phyloP scores from a whole-genome alignment of 345 rosid species.

The Zanthoxylum bungeanum region DNA sequence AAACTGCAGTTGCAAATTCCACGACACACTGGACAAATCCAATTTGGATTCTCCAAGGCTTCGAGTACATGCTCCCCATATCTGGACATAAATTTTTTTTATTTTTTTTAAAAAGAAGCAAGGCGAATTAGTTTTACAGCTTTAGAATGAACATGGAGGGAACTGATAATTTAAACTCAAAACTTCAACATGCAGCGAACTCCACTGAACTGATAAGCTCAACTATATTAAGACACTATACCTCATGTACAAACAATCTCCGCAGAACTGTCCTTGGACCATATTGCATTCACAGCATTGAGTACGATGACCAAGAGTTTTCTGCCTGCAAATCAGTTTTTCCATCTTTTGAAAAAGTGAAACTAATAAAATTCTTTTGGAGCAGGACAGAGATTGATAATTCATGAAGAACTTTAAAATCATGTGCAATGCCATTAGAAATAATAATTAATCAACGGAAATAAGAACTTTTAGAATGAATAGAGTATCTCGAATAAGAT shows the following conservation, averaged over 20 bases:
- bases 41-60: constrained; percentile 68
- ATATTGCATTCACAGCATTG: constrained; percentile 56
- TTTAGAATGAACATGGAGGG: background rate
- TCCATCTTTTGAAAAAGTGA: constrained; percentile 1
- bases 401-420: no score
- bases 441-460: background rate
- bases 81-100: no score
- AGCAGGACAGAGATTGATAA: background rate
- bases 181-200: background rate
- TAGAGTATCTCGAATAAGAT: background rate
- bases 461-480: background rate
- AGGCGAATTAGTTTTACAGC: no score
- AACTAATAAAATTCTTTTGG: background rate
- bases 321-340: constrained; percentile 65
- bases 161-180: constrained; percentile 4
- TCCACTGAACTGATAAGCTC: background rate
- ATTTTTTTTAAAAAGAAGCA: no score
- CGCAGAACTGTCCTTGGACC: constrained; percentile 88
- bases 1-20: constrained; percentile 96
- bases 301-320: constrained; percentile 86
- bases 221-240: constrained; percentile 17
- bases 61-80: constrained; percentile 98
- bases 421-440: background rate
- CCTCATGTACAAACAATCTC: constrained; percentile 97
- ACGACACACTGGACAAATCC: constrained; percentile 83